phyloP scores from a whole-genome alignment of 441 rosid genomes.

The Aleurites moluccanus region DNA sequence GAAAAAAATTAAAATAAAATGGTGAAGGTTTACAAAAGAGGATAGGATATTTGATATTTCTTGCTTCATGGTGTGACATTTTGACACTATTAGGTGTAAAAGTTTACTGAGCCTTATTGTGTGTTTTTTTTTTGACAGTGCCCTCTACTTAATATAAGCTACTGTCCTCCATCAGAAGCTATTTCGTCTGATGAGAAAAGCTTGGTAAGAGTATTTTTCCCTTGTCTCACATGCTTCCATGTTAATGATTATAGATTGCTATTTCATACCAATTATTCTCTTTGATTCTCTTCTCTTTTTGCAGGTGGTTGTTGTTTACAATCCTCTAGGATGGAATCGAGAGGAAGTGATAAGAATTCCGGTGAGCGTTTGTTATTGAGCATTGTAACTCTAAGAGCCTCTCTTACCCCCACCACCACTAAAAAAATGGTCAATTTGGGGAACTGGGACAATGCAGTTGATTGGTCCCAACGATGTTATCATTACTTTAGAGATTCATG shows the following conservation, averaged over 20 bases:
- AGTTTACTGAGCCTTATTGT: slow-evolving; percentile 26
- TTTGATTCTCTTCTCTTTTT: slow-evolving; percentile 22
- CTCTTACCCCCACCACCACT: not conserved
- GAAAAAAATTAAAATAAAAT: not conserved
- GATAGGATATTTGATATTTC: not conserved
- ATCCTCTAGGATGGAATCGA: slow-evolving; percentile 94
- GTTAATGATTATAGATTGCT: slow-evolving; percentile 18
- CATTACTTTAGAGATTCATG: not conserved
- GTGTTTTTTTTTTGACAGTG: slow-evolving; percentile 54
- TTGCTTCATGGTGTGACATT: not conserved
- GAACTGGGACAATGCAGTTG: not conserved
- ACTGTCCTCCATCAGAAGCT: slow-evolving; percentile 84
- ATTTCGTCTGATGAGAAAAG: slow-evolving; percentile 56
- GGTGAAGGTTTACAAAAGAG: not conserved
- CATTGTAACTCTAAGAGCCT: slow-evolving; percentile 17
- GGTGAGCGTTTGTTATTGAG: slow-evolving; percentile 45
- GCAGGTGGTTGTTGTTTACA: slow-evolving; percentile 73
- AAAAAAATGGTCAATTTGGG: not conserved
- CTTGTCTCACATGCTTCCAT: slow-evolving; percentile 6
- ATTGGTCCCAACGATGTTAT: not conserved
- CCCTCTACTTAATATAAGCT: slow-evolving; percentile 88
- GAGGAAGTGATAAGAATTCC: slow-evolving; percentile 81
- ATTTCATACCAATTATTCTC: slow-evolving; percentile 21
- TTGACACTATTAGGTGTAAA: not conserved
- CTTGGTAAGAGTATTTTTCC: slow-evolving; percentile 50